These are phyloP conservation scores for Candida bentonensis DNA, from an alignment of 805 yeast genomes.

Conservation along the genomic window DNA sequence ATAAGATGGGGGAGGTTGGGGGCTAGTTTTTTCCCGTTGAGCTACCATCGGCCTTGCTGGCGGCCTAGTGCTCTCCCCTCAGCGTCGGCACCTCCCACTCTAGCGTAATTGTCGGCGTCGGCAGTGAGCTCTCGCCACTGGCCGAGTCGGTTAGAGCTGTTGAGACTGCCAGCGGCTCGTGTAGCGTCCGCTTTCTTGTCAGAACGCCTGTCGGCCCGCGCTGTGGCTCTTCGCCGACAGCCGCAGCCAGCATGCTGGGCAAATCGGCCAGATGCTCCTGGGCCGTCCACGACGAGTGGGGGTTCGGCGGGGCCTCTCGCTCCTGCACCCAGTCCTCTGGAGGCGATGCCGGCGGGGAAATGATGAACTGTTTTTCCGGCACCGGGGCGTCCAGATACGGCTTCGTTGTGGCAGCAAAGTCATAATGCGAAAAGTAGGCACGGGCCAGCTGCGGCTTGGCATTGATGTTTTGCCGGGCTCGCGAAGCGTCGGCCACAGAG, in stretches of 20 bases:
- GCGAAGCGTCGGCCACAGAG: slow-evolving; percentile 3
- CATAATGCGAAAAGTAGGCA: slow-evolving; percentile 2
- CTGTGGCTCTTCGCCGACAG: neutral
- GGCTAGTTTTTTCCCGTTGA: no score
- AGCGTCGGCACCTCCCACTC: neutral
- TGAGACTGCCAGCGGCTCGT: neutral
- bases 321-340: slow-evolving; percentile 13
- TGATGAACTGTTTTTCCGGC: slow-evolving; percentile 12
- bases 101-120: neutral
- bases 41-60: no score
- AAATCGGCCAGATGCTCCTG: neutral
- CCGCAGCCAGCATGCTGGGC: neutral
- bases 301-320: slow-evolving; percentile 7
- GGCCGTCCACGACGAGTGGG: no score
- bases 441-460: neutral
- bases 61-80: no score
- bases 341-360: slow-evolving; percentile 16
- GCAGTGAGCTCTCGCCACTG: neutral
- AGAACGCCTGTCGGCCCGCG: neutral
- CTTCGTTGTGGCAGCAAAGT: neutral
- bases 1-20: no score
- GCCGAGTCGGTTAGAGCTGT: neutral
- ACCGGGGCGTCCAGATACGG: slow-evolving; percentile 12
- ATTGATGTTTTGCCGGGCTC: slow-evolving; percentile 6
- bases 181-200: neutral